Conservation (phyloP, 1,139 yeast species). For the Kodamaea fungicola region DNA sequence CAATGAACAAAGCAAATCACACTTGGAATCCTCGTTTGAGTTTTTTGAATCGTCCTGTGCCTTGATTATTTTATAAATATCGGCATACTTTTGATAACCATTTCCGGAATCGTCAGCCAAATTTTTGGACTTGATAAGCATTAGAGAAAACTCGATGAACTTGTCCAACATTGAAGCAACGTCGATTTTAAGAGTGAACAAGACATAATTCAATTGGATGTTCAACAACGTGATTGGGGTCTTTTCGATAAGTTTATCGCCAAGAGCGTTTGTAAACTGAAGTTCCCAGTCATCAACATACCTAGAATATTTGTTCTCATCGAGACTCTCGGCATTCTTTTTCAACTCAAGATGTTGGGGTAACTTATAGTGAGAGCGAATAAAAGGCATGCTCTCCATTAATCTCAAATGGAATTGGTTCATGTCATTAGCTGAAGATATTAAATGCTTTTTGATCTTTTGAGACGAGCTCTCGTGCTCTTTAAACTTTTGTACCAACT, state of each 20-base stretch:
- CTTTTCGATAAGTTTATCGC: conserved; percentile 25
- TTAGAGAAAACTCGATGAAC: conserved; percentile 9
- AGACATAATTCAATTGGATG: conserved; percentile 34
- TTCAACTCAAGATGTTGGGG: conserved; percentile 5
- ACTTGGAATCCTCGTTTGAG: conserved; percentile 8
- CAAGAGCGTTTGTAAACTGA: conserved; percentile 21
- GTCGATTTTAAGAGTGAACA: conserved; percentile 31
- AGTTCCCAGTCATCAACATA: conserved; percentile 25
- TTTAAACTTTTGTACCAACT: conserved; percentile 8
- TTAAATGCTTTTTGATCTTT: conserved; percentile 7
- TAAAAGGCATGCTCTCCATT: conserved; percentile 6
- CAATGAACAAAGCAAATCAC: conserved; percentile 26
- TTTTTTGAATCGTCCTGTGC: conserved; percentile 3
- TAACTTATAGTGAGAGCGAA: conserved; percentile 4
- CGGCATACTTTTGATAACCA: conserved; percentile 6
- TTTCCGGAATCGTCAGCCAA: conserved; percentile 5
- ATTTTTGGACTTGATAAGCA: conserved; percentile 4
- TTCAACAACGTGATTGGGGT: conserved; percentile 26
- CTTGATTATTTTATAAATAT: conserved; percentile 2
- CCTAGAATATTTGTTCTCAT: conserved; percentile 6
- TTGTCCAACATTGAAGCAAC: conserved; percentile 22
- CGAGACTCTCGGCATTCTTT: conserved; percentile 1
- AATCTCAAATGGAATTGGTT: conserved; percentile 2
- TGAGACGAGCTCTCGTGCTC: conserved; percentile 2
- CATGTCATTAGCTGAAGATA: conserved; percentile 8